phyloP scores from a whole-genome alignment of 176 grass and related monocot genomes.

The Chrysopogon serrulatus region DNA sequence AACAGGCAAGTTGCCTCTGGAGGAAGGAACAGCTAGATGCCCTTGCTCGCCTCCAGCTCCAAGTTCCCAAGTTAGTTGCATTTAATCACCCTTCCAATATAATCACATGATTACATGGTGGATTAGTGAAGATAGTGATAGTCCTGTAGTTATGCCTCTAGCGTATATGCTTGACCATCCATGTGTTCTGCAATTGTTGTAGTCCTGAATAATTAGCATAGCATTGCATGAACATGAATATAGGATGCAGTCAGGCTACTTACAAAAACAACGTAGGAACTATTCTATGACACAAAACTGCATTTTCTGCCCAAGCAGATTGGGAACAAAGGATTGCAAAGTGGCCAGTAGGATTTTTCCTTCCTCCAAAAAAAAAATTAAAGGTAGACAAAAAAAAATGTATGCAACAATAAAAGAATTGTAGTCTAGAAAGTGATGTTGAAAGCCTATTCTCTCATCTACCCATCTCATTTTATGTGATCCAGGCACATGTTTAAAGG shows the following conservation, averaged over 20 bases:
- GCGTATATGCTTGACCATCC: not conserved
- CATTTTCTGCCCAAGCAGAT: not conserved
- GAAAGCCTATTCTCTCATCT: not conserved
- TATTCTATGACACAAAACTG: not conserved
- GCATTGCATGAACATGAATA: not conserved
- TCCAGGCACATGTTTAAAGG: not conserved
- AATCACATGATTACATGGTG: not conserved
- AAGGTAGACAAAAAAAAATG: not conserved
- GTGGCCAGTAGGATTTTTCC: too few species aligned
- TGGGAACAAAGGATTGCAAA: not conserved
- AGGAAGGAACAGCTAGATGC: not conserved
- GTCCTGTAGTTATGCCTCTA: not conserved
- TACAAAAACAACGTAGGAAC: not conserved
- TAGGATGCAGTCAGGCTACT: not conserved
- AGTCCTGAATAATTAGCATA: not conserved
- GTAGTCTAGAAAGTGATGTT: not conserved
- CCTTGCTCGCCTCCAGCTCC: not conserved
- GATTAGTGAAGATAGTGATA: not conserved
- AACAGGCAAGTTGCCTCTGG: not conserved
- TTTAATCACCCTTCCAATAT: not conserved
- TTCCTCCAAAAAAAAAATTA: not conserved
- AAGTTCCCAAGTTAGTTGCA: not conserved
- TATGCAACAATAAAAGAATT: not conserved
- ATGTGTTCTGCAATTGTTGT: not conserved
- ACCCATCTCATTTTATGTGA: not conserved